Evolutionary conservation across 2,329 filamentous ascomycete species (phyloP).

Genomic region (Coniochaeta prunicola): DNA sequence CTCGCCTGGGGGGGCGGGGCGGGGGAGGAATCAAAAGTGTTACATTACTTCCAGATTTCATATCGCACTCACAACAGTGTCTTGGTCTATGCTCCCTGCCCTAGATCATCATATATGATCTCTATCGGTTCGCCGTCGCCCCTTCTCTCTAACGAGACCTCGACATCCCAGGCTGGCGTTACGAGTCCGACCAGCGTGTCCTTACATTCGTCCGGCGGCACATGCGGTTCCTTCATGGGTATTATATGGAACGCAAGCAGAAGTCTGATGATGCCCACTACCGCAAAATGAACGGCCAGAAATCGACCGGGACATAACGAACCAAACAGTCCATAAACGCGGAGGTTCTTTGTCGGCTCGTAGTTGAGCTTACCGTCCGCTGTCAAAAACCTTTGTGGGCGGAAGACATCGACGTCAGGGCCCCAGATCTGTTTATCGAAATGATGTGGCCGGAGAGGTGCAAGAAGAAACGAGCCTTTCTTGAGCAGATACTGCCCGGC

Average conservation of each 20-base stretch:
- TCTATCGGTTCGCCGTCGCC: neutral
- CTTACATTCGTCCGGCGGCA: neutral
- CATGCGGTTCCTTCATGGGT: neutral
- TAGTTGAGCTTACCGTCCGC: slow-evolving; percentile 4
- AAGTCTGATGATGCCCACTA: neutral
- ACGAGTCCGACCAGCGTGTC: neutral
- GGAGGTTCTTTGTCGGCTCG: slow-evolving; percentile 3
- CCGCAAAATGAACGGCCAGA: slow-evolving; percentile 6
- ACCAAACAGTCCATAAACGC: slow-evolving; percentile 8
- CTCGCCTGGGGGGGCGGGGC: no score
- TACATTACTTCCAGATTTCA: neutral
- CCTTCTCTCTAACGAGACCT: neutral
- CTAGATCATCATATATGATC: neutral
- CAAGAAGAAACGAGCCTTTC: slow-evolving; percentile 6
- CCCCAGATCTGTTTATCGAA: slow-evolving; percentile 4
- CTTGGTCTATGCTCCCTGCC: neutral
- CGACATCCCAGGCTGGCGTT: neutral
- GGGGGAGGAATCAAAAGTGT: neutral
- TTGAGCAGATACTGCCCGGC: slow-evolving; percentile 2
- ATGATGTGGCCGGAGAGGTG: slow-evolving; percentile 7
- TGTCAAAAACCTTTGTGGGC: slow-evolving; percentile 1
- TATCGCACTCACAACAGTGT: neutral
- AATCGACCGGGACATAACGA: slow-evolving; percentile 8
- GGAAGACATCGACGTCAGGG: neutral
- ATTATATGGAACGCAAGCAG: neutral